Base-by-base conservation (phyloP, 2,329 filamentous ascomycete genomes). In the Uncinocarpus reesii region DNA sequence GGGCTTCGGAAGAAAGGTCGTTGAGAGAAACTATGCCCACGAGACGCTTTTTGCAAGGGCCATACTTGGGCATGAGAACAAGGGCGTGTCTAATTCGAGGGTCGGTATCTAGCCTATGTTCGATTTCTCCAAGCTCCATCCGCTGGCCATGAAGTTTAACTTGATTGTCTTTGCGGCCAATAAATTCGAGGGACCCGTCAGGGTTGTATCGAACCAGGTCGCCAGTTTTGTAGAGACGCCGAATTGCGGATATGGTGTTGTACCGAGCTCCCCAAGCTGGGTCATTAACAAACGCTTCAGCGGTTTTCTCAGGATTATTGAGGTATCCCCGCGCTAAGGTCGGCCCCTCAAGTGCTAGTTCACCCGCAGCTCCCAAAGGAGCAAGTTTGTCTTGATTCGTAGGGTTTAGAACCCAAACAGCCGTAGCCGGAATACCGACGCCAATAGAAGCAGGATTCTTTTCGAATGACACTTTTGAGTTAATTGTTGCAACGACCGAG, bases 131-230 rank as follows among this genome's bases (percentile, higher is more conserved):
- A 38, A 80, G 71, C 63, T 80, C 84, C 54, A 83, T 77, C 42
- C 81, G 70, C 55, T 78, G 80, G 11, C 84, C 84, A 7, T 74
- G 68, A 10, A 84, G 62, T 60, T 86, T 84, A 51, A 83, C 76
- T 59, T 81, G 80, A 36, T 75, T 74, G 53, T 84, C 81, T 56
- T 79, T 81, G 36, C 82, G 73, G 4, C 79, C 78, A 20, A 80
- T 55, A 46, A 61, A 62, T 31, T 60, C 55, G 5, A 65, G 48
- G 3, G 60, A 62, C 0, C 65, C 65, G 51, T 68, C 59, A 1
- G 59, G 43, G 37, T 60, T 61, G 45, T 64, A 64, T 52, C 52
- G 7, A 55, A 57, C 5, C 1, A 54, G 37, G 26, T 54, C 52
- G 11, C 52, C 52, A 21, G 52, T 54, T 31, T 52, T 52, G 31